A percentile compares a stretch with the other conserved stretches of the same genome.
Evolutionary conservation across 2,329 filamentous ascomycete species (phyloP).

Genomic region (Geosmithia flava): DNA sequence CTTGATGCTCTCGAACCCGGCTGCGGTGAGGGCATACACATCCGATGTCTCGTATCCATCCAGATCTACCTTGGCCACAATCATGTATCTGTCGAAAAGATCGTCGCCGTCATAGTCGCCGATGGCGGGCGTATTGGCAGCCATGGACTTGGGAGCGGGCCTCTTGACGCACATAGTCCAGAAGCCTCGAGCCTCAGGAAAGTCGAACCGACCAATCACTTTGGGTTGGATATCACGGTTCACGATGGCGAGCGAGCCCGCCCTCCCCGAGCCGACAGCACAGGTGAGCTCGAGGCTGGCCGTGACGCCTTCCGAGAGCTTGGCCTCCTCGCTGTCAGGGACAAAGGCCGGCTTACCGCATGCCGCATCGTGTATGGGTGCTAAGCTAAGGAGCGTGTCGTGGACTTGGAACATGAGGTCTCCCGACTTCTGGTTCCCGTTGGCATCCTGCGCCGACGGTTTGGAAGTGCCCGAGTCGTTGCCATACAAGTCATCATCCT

Average conservation of each 20-base stretch:
- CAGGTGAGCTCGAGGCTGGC: constrained; percentile 48
- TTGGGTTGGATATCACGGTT: constrained; percentile 67
- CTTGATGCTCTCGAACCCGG: constrained; percentile 60
- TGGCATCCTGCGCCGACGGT: constrained; percentile 20
- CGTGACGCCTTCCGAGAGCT: constrained; percentile 28
- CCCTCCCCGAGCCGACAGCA: constrained; percentile 50
- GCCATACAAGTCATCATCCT: constrained; percentile 47
- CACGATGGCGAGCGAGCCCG: constrained; percentile 61
- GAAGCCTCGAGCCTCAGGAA: constrained; percentile 61
- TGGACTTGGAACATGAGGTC: constrained; percentile 65
- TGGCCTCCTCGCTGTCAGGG: constrained; percentile 31
- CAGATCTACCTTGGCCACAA: constrained; percentile 60
- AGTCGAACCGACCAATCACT: constrained; percentile 56
- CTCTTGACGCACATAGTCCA: constrained; percentile 71
- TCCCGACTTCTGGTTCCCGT: constrained; percentile 36
- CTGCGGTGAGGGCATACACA: constrained; percentile 63
- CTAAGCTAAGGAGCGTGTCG: constrained; percentile 66
- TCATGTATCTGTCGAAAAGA: constrained; percentile 68
- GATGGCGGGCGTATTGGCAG: constrained; percentile 32
- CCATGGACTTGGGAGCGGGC: constrained; percentile 46
- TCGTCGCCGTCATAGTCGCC: constrained; percentile 43
- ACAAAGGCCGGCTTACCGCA: constrained; percentile 44
- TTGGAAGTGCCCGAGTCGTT: constrained; percentile 53
- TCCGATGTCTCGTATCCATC: constrained; percentile 66
- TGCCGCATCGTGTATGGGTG: constrained; percentile 65